These are phyloP conservation scores for Neolentinus lepideus DNA, from an alignment of 1,284 basidiomycete species.

Conservation along the genomic window DNA sequence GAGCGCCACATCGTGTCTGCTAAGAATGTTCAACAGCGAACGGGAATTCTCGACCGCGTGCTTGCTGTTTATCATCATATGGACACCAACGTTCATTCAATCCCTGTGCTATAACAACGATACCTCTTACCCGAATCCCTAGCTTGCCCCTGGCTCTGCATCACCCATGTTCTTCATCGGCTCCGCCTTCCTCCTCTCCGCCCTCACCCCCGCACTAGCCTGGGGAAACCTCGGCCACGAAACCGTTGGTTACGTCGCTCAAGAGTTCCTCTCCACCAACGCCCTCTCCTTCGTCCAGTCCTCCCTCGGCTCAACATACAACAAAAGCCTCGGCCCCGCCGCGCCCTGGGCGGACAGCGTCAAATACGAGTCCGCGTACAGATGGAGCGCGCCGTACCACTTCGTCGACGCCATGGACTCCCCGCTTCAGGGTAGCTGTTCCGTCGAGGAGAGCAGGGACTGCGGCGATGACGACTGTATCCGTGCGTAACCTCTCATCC, in stretches of 20 bases:
- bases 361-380: constrained; percentile 27
- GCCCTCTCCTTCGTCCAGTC: constrained; percentile 36
- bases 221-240: constrained; percentile 38
- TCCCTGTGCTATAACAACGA: neutral
- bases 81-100: neutral
- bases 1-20: neutral
- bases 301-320: constrained; percentile 33
- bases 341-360: constrained; percentile 42
- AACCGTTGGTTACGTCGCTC: constrained; percentile 31
- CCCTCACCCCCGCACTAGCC: constrained; percentile 11
- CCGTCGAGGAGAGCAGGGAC: constrained; percentile 36
- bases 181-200: neutral
- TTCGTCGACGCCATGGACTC: constrained; percentile 46
- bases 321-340: constrained; percentile 35
- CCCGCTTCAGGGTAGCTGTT: constrained; percentile 39
- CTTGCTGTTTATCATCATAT: neutral
- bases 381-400: constrained; percentile 36
- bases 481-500: constrained; percentile 22
- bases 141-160: neutral
- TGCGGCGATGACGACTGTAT: constrained; percentile 34
- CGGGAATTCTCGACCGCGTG: neutral
- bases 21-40: neutral
- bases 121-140: too few relatives aligned
- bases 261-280: constrained; percentile 33
- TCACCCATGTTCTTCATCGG: neutral